phyloP scores from a whole-genome alignment of 1,284 basidiomycete genomes.

The Neolentinus lepideus region DNA sequence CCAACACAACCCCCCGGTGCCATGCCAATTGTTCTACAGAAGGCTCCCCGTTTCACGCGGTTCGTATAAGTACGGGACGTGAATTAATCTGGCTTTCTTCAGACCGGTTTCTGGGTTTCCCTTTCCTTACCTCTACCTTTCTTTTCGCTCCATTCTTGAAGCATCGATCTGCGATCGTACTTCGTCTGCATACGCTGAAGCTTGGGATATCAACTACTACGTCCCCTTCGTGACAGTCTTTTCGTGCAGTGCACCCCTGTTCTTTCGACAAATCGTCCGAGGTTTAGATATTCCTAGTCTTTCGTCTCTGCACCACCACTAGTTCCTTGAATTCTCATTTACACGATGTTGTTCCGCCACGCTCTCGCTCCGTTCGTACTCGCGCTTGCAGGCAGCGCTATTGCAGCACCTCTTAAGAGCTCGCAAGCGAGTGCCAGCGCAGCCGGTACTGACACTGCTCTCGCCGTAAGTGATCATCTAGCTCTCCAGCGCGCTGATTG shows the following conservation, averaged over 20 bases:
- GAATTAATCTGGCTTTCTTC: neutral
- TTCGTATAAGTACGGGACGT: neutral
- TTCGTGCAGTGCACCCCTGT: neutral
- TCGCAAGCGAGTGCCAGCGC: neutral
- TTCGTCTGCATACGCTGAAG: neutral
- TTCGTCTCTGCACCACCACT: neutral
- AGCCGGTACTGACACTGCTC: neutral
- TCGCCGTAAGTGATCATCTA: neutral
- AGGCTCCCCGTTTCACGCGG: neutral
- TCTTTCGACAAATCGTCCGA: neutral
- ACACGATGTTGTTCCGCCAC: slow-evolving; percentile 1
- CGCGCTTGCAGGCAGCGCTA: neutral
- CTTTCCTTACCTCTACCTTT: neutral
- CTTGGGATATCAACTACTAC: no score
- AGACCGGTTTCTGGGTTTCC: neutral
- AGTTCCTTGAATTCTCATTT: neutral
- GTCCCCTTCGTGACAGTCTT: neutral
- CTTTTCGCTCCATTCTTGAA: neutral
- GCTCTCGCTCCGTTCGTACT: neutral
- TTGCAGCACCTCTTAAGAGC: neutral
- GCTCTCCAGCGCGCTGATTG: neutral
- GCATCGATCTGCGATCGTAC: neutral
- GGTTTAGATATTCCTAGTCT: neutral
- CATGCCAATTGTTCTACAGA: neutral
- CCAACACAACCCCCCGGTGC: neutral